Conservation (phyloP, 1,284 basidiomycete species). For the Cystobasidiaceae sp. region DNA sequence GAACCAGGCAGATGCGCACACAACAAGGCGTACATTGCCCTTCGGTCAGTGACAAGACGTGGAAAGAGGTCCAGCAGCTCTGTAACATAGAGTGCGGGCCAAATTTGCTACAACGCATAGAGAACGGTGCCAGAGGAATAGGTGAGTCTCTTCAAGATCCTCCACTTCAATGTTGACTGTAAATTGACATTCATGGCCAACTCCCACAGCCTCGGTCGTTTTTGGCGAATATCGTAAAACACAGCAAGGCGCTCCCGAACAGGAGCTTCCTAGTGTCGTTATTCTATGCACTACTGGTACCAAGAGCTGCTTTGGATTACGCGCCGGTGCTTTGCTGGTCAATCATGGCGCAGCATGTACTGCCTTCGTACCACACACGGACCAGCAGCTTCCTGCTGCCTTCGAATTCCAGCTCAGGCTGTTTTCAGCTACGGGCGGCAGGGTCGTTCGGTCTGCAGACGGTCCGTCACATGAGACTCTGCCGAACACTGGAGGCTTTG, state of each 20-base stretch:
- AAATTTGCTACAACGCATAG: conserved; percentile 34
- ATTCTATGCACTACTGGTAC: conserved; percentile 20
- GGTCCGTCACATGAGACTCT: not conserved
- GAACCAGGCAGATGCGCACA: conserved; percentile 10
- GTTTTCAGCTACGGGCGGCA: conserved; percentile 28
- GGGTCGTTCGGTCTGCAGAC: conserved; percentile 14
- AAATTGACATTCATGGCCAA: not conserved
- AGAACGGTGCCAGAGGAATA: conserved; percentile 35
- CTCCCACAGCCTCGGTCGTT: conserved; percentile 17
- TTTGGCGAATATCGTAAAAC: conserved; percentile 11
- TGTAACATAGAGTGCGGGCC: conserved; percentile 40
- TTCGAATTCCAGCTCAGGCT: conserved; percentile 31
- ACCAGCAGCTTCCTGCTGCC: conserved; percentile 11
- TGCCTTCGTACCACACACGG: conserved; percentile 29
- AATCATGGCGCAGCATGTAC: conserved; percentile 28
- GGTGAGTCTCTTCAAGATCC: not conserved
- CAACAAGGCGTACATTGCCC: conserved; percentile 15
- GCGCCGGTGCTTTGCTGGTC: conserved; percentile 31
- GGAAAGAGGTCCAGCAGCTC: conserved; percentile 36
- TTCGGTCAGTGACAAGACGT: conserved; percentile 31
- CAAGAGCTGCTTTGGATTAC: conserved; percentile 16
- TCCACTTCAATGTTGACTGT: not conserved
- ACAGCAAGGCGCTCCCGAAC: not conserved
- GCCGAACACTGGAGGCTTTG: not conserved
- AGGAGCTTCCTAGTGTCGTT: conserved; percentile 3